Conservation (phyloP, 2,329 filamentous ascomycete genomes). For the Ceratocystis harringtonii region DNA sequence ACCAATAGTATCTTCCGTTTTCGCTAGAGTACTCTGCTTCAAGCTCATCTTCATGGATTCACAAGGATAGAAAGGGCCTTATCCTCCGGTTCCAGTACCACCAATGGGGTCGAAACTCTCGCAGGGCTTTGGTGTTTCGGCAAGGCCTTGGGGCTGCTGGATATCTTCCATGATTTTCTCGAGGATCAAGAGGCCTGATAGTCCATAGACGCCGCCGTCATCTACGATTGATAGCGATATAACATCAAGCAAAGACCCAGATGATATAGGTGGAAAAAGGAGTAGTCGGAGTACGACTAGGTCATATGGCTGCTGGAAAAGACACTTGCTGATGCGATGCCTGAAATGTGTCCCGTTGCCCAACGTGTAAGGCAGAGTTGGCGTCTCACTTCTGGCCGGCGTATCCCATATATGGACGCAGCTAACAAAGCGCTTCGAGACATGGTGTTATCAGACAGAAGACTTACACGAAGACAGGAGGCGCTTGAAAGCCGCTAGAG, state of each 20-base stretch:
- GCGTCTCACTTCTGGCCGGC: no score
- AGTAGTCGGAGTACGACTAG: no score
- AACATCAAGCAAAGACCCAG: not conserved
- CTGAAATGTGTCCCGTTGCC: no score
- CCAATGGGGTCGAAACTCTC: conserved; percentile 24
- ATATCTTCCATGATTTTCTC: conserved; percentile 21
- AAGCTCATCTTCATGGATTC: not conserved
- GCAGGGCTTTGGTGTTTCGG: conserved; percentile 20
- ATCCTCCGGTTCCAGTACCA: conserved; percentile 23
- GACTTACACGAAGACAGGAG: no score
- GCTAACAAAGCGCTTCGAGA: no score
- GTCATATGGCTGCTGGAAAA: no score
- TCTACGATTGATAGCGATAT: conserved; percentile 13
- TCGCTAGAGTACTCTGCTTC: conserved; percentile 18
- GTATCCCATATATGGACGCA: no score
- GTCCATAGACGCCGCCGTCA: conserved; percentile 21
- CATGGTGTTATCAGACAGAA: no score
- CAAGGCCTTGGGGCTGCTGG: conserved; percentile 14
- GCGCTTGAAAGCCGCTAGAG: no score
- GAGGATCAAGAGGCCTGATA: conserved; percentile 22
- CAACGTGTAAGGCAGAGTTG: no score
- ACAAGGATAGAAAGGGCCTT: not conserved
- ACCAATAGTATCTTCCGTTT: conserved; percentile 20
- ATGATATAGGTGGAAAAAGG: no score
- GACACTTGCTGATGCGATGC: no score